Conservation (phyloP, 148 eudicot genomes). For the Vaccinium darrowii region DNA sequence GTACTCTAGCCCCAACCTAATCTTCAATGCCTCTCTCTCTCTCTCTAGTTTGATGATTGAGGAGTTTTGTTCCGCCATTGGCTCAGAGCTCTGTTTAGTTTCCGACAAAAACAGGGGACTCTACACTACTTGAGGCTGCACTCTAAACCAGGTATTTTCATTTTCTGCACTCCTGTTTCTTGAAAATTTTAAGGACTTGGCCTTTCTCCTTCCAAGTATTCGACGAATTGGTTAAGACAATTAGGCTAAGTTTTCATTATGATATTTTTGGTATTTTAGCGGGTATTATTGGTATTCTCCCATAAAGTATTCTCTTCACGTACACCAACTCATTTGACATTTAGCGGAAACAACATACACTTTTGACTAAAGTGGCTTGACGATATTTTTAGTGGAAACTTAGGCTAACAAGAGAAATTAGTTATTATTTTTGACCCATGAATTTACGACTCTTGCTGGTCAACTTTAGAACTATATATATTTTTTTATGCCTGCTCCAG, state of each 20-base stretch:
- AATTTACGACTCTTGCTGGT: neutral
- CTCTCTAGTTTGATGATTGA: neutral
- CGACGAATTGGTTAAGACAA: neutral
- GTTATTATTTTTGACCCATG: neutral
- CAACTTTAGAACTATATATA: neutral
- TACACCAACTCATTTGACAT: too few relatives aligned
- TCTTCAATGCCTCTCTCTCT: neutral
- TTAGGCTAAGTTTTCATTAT: neutral
- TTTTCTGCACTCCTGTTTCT: neutral
- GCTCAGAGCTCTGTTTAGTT: constrained; percentile 4
- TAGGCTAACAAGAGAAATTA: neutral
- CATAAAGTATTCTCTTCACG: too few relatives aligned
- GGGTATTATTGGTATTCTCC: too few relatives aligned
- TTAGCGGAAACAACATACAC: too few relatives aligned
- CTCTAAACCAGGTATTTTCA: neutral
- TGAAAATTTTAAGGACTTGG: neutral
- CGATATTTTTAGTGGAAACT: too few relatives aligned
- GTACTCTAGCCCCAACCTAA: neutral
- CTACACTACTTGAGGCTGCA: neutral
- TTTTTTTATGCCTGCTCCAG: neutral
- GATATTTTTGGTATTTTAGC: too few relatives aligned
- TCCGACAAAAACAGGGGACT: neutral
- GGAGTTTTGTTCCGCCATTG: neutral
- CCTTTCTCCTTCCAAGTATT: neutral
- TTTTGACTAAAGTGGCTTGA: too few relatives aligned